These are phyloP conservation scores for Scleromitrula shiraiana DNA, from an alignment of 2,329 filamentous ascomycete species.

Conservation along the genomic window DNA sequence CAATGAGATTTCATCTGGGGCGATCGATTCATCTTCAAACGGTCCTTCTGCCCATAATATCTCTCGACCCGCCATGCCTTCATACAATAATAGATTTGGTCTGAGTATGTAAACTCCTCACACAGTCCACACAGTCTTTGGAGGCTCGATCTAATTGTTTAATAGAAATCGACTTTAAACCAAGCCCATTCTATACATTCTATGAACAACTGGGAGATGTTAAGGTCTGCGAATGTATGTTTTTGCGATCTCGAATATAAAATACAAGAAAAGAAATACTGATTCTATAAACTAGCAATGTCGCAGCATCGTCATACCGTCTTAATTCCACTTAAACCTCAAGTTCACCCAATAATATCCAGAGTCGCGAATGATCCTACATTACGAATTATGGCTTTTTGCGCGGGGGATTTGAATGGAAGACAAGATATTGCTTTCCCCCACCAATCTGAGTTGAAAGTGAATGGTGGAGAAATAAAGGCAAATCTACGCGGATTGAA, in stretches of 20 bases:
- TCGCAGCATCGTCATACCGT: constrained; percentile 36
- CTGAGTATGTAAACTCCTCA: constrained; percentile 7
- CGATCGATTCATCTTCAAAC: constrained; percentile 2
- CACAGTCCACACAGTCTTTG: not conserved
- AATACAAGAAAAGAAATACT: constrained; percentile 5
- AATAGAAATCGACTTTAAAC: constrained; percentile 50
- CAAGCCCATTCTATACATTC: constrained; percentile 80
- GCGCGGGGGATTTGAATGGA: constrained; percentile 55
- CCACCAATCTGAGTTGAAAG: constrained; percentile 83
- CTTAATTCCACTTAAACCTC: constrained; percentile 49
- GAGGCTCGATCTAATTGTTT: constrained; percentile 13
- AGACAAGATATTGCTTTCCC: constrained; percentile 80
- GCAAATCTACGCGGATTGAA: constrained; percentile 92
- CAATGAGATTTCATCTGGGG: not conserved
- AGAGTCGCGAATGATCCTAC: constrained; percentile 21
- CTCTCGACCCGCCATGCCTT: constrained; percentile 3
- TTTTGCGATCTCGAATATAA: not conserved
- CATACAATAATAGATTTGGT: constrained; percentile 6
- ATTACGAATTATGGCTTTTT: constrained; percentile 74
- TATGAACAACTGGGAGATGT: constrained; percentile 55
- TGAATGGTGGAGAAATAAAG: constrained; percentile 82
- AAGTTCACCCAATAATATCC: constrained; percentile 35
- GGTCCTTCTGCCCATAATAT: not conserved
- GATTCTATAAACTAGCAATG: constrained; percentile 25
- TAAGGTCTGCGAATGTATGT: constrained; percentile 65